A percentile compares a stretch with the other conserved stretches of the same genome.
These are phyloP conservation scores for Sclerotinia borealis DNA, from an alignment of 2,329 filamentous ascomycete genomes.

Conservation along the genomic window DNA sequence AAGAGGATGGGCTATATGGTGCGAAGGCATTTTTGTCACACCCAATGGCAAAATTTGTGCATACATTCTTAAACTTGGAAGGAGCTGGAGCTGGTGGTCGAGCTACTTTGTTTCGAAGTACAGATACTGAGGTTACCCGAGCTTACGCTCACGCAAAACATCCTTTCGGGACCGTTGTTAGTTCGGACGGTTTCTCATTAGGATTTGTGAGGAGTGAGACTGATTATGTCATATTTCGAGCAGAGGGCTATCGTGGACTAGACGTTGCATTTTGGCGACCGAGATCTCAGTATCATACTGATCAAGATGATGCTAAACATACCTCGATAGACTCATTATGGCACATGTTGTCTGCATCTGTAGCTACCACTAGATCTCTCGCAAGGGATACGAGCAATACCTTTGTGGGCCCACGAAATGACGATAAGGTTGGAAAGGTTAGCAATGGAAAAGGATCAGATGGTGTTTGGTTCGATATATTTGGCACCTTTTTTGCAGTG, in stretches of 20 bases:
- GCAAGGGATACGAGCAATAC: constrained; percentile 59
- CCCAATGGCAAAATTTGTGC: constrained; percentile 70
- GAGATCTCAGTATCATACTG: constrained; percentile 81
- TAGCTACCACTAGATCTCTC: constrained; percentile 67
- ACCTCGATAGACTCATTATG: constrained; percentile 67
- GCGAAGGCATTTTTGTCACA: constrained; percentile 80
- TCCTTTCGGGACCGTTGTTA: constrained; percentile 79
- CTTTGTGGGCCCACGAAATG: constrained; percentile 56
- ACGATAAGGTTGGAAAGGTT: constrained; percentile 53
- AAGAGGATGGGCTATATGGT: constrained; percentile 88
- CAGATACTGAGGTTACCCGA: constrained; percentile 77
- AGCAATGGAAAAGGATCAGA: constrained; percentile 59
- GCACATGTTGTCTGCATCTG: constrained; percentile 88
- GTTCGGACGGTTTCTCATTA: constrained; percentile 74
- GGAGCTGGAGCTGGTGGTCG: constrained; percentile 88
- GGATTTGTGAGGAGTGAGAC: constrained; percentile 79
- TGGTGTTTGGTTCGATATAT: constrained; percentile 92
- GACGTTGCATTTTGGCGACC: constrained; percentile 91
- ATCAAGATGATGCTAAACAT: constrained; percentile 78
- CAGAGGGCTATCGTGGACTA: constrained; percentile 75
- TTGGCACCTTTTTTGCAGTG: constrained; percentile 71
- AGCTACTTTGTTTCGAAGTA: constrained; percentile 80
- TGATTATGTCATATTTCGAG: constrained; percentile 80
- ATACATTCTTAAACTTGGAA: constrained; percentile 91
- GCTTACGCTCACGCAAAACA: constrained; percentile 66